These are phyloP conservation scores for Gardenia jasminoides DNA, from an alignment of 257 asterid genomes.

Conservation along the genomic window DNA sequence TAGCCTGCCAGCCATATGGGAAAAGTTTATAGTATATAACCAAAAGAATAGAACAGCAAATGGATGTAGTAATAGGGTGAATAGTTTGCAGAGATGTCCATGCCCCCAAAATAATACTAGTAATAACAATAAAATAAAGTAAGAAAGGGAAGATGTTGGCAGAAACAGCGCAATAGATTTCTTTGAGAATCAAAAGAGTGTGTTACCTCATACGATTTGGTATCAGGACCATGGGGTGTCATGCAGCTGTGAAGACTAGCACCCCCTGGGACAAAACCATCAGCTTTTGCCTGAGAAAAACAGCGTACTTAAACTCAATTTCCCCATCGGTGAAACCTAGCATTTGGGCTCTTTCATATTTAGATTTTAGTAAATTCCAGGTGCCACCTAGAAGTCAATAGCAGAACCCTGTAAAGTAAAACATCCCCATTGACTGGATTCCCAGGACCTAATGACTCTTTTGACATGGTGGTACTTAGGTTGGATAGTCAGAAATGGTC, in stretches of 20 bases:
- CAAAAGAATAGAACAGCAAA: background rate
- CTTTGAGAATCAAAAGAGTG: background rate
- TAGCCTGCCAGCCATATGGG: constrained; percentile 44
- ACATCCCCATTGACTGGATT: background rate
- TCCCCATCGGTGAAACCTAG: background rate
- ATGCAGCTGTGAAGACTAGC: constrained; percentile 99
- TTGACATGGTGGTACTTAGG: too few species aligned
- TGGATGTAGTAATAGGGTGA: background rate
- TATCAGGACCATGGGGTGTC: constrained; percentile 99
- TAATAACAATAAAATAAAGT: background rate
- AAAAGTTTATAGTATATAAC: background rate
- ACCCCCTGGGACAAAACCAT: constrained; percentile 94
- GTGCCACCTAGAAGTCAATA: background rate
- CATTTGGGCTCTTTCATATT: constrained; percentile 1
- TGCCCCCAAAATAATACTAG: too few species aligned
- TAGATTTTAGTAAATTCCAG: background rate
- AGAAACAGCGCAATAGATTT: background rate
- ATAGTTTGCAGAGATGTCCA: background rate
- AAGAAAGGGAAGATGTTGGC: background rate
- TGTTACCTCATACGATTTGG: constrained; percentile 86
- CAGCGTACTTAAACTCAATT: constrained; percentile 1
- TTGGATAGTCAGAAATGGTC: background rate
- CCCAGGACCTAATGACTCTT: background rate
- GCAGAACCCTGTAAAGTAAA: background rate
- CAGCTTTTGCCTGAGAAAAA: constrained; percentile 88